Conservation (phyloP, 1,139 yeast species). For the Pichia norvegensis region DNA sequence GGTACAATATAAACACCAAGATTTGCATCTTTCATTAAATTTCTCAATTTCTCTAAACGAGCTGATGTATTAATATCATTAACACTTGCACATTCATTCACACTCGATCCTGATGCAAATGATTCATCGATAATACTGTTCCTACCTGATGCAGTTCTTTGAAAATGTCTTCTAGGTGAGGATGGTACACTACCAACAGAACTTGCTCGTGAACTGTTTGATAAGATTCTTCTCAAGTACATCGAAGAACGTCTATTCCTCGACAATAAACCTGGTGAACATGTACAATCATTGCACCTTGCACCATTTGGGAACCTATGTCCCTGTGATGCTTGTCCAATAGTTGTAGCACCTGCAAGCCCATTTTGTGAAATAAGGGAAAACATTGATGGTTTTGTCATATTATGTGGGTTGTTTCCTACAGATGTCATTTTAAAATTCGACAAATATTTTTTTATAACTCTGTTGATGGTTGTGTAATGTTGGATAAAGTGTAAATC, state of each 20-base stretch:
- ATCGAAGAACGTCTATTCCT: constrained; percentile 45
- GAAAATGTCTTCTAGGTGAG: constrained; percentile 16
- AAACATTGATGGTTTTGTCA: constrained; percentile 29
- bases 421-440: constrained; percentile 4
- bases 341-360: constrained; percentile 28
- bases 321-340: constrained; percentile 20
- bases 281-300: constrained; percentile 67
- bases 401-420: constrained; percentile 5
- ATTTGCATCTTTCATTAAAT: constrained; percentile 53
- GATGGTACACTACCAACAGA: constrained; percentile 5
- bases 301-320: constrained; percentile 23
- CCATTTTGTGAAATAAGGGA: constrained; percentile 27
- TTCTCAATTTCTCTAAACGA: constrained; percentile 57
- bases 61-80: constrained; percentile 27
- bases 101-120: constrained; percentile 4
- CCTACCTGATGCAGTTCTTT: background rate
- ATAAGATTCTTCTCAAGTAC: constrained; percentile 31
- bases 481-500: no score
- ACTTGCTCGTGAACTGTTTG: constrained; percentile 2
- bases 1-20: constrained; percentile 79
- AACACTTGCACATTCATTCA: constrained; percentile 1
- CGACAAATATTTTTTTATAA: background rate
- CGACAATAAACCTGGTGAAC: constrained; percentile 72
- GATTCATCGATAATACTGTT: background rate
- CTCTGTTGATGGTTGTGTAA: background rate